A percentile compares a stretch with the other conserved stretches of the same genome.
These are phyloP conservation scores for Prunus yedoensis DNA, from an alignment of 331 rosid species.

Conservation along the genomic window DNA sequence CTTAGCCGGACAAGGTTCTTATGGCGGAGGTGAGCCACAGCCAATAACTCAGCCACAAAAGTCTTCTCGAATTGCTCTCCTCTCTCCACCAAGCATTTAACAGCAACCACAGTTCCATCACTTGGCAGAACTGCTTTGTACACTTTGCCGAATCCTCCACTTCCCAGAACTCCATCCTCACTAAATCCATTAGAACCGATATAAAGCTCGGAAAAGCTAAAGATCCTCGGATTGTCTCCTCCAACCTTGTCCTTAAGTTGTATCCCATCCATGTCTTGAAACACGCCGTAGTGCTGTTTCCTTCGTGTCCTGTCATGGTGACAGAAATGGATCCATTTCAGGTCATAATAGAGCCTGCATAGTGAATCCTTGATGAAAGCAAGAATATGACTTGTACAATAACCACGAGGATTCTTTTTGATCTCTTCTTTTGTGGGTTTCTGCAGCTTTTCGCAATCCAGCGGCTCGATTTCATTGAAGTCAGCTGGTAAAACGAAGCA, in stretches of 20 bases:
- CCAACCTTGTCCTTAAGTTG: conserved; percentile 59
- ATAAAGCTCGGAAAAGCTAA: conserved; percentile 78
- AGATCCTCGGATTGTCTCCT: conserved; percentile 70
- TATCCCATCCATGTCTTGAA: conserved; percentile 76
- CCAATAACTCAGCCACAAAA: conserved; percentile 74
- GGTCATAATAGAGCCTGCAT: conserved; percentile 34
- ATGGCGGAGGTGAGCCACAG: conserved; percentile 94
- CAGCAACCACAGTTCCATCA: conserved; percentile 84
- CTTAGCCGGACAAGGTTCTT: conserved; percentile 83
- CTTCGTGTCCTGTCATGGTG: conserved; percentile 19
- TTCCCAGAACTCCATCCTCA: conserved; percentile 67
- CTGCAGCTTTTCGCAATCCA: conserved; percentile 20
- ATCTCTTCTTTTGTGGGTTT: conserved; percentile 29
- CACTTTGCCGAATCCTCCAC: conserved; percentile 87
- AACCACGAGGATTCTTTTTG: conserved; percentile 22
- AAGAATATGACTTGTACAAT: conserved; percentile 47
- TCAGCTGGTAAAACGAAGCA: conserved; percentile 65
- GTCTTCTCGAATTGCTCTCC: conserved; percentile 86
- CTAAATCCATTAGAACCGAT: conserved; percentile 81
- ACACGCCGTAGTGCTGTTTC: conserved; percentile 22
- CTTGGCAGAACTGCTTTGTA: conserved; percentile 76
- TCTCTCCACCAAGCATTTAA: conserved; percentile 75
- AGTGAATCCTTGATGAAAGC: conserved; percentile 43
- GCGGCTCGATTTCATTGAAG: conserved; percentile 40
- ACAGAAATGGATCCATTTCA: conserved; percentile 37